These are phyloP conservation scores for Magnusiomyces suaveolens DNA, from an alignment of 1,139 yeast species.

Conservation along the genomic window DNA sequence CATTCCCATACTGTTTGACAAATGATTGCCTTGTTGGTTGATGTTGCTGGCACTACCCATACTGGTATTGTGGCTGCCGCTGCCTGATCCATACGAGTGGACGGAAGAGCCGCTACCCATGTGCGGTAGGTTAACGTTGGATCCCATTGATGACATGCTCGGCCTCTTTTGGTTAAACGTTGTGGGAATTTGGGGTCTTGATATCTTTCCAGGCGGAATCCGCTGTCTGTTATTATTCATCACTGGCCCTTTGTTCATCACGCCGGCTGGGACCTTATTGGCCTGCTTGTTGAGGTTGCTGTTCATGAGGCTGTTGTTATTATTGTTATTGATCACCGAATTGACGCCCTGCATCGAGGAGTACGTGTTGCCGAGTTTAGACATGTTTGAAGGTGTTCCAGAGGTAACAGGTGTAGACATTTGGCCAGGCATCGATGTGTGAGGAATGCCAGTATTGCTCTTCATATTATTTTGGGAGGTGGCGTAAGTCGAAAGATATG, in stretches of 20 bases:
- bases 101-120: background rate
- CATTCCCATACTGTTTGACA: too few relatives aligned
- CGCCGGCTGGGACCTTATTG: too few relatives aligned
- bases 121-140: background rate
- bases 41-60: too few relatives aligned
- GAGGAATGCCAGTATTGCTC: background rate
- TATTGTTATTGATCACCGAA: background rate
- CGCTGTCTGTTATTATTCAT: background rate
- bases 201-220: background rate
- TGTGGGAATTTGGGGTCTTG: background rate
- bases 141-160: background rate
- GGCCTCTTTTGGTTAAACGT: background rate
- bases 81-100: too few relatives aligned
- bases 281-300: background rate
- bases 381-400: background rate
- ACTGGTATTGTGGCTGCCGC: too few relatives aligned
- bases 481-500: background rate
- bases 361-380: background rate
- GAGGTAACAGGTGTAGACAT: too few relatives aligned
- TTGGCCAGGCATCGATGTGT: background rate
- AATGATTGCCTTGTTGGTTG: too few relatives aligned
- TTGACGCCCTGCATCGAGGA: background rate
- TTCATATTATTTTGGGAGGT: background rate
- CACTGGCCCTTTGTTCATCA: too few relatives aligned
- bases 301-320: background rate